Evolutionary conservation across 2,329 filamentous ascomycete genomes (phyloP), one percentile per base, ranked within the genome.

Genomic region (Botrytis medusae): DNA sequence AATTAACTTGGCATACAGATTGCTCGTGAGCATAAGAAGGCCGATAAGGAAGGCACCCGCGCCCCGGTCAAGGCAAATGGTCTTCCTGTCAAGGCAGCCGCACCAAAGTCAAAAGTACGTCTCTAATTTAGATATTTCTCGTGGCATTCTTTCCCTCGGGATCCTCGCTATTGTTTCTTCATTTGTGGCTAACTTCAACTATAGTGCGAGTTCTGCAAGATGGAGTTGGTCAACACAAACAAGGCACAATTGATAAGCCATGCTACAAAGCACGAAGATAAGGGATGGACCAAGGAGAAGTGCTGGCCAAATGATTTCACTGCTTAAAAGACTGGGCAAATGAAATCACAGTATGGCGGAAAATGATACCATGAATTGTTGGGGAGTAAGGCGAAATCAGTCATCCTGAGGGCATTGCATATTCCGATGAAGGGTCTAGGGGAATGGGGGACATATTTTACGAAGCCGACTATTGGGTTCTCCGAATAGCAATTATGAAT

Each of bases 221-320:
- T 85, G 76, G 85, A 86, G 77, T 83, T 87, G 69, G 83, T 87
- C 75, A 86, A 85, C 78, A 85, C 85, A 72, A 87, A 87, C 77
- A 81, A 83, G 71, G 82, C 83, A 60, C 86, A 87, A 79, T 82
- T 88, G 22, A 84, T 86, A 79, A 83, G 84, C n/a, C 87, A 88
- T 76, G 87, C 86, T 20, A 78, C 80, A 69, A 88, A 85, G 8
- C 87, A 88, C 77, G 82, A 85, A 75, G 81, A 83, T 40, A 84
- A 84, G 74, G 74, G 80, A 6, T 88, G 86, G 87, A 81, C 86
- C 0, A 88, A 87, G 83, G 86, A 88, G 83, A 88, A 88, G 83
- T 88, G 87, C 82, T 88, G 85, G 84, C 87, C 87, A 2, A 85
- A 85, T 69, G 85, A 86, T 68, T 86, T 85, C 75, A 74, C 77